Evolutionary conservation across 164 flowering plant species (phyloP), one percentile per base, ranked within the genome.

Genomic region (Magnolia kwangsiensis): DNA sequence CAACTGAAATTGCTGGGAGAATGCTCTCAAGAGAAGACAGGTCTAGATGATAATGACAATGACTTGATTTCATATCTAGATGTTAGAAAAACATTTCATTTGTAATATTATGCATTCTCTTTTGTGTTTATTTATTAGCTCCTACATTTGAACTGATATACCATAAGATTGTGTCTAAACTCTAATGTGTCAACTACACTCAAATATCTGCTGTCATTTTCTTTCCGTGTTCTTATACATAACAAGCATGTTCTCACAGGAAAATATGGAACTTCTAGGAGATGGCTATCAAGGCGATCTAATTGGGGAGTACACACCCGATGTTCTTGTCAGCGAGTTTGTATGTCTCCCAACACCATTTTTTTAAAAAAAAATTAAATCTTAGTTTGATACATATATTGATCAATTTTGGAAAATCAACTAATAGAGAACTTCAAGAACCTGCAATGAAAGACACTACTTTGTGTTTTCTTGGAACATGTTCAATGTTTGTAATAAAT

Each of bases 281-380:
- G 99, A 91, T 82, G 98, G 97, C 75, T 93, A 93, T 81, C 82
- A 88, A 67, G 92, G 85, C 63, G 99, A 93, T 78, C 87, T 93
- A 58, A 82, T 91, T 78, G 99, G 96, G 68, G 99, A 96, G 82
- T 82, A 84, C 77, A 93, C 99, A 69, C 99, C 99, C 63, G 99
- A 93, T 84, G 88, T 87, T 84, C 79, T 96, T 72, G 94, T 96
- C 78, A 86, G 82, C 67, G 96, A 93, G 85, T 91, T 96, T 89
- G 99, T 96, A 90, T 27, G 98, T 84, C 49, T n/a, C n/a, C 3
- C 27, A 19, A 37, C 37, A 16, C 8, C 73, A 67, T 29, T 67
- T 61, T 20, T 8, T n/a, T 20, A 6, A 0, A 31, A n/a, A 16
- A 4, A 3, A 45, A 19, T 65, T 21, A 23, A 20, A 9, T 8